These are phyloP conservation scores for Chytriomyces confervae DNA, from an alignment of 192 early-diverging fungal species.

Conservation along the genomic window DNA sequence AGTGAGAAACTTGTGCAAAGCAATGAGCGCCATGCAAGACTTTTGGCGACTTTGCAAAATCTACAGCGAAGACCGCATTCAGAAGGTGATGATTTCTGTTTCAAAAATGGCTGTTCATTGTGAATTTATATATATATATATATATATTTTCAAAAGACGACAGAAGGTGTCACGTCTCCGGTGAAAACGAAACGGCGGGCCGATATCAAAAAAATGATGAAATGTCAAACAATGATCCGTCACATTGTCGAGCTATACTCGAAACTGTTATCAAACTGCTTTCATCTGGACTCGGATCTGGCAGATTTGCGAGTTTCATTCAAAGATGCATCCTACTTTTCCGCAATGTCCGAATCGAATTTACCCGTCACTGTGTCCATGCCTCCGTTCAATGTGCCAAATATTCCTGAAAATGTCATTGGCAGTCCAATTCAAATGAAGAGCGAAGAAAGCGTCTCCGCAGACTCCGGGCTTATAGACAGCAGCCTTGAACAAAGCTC, in stretches of 20 bases:
- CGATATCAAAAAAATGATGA: slow-evolving; percentile 68
- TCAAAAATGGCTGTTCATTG: not conserved
- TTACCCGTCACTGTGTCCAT: not conserved
- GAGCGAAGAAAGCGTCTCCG: not conserved
- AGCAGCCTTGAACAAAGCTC: too few relatives aligned
- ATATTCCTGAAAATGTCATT: not conserved
- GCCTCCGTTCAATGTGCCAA: not conserved
- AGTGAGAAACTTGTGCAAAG: slow-evolving; percentile 78
- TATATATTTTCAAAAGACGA: not conserved
- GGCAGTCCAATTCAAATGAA: not conserved
- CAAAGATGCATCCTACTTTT: not conserved
- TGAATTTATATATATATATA: not conserved
- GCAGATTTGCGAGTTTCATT: not conserved
- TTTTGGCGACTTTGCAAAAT: slow-evolving; percentile 92
- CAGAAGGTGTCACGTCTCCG: slow-evolving; percentile 2
- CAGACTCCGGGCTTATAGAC: not conserved
- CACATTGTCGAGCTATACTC: slow-evolving; percentile 69
- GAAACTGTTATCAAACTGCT: slow-evolving; percentile 58
- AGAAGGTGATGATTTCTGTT: slow-evolving; percentile 45
- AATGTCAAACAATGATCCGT: slow-evolving; percentile 69
- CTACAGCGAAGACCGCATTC: slow-evolving; percentile 85
- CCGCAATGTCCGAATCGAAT: not conserved
- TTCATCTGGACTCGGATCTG: slow-evolving; percentile 39
- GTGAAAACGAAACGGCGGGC: slow-evolving; percentile 26
- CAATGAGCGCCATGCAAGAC: slow-evolving; percentile 79